These are phyloP conservation scores for Diddensiella santjacobensis DNA, from an alignment of 805 yeast species.

Conservation along the genomic window DNA sequence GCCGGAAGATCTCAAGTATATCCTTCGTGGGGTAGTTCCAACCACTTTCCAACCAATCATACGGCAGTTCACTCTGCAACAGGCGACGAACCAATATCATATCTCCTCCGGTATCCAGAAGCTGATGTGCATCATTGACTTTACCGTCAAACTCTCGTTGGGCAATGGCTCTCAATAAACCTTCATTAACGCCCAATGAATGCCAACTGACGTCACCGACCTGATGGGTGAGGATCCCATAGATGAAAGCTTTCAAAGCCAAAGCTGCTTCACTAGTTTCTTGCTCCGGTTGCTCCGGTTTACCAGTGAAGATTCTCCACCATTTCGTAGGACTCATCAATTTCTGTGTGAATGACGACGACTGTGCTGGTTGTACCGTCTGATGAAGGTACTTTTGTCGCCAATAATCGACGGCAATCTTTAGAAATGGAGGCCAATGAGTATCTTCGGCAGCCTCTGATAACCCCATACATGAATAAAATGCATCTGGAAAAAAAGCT, in stretches of 20 bases:
- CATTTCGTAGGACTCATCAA: background rate
- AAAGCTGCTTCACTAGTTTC: background rate
- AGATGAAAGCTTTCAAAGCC: conserved; percentile 49
- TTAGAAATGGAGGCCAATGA: conserved; percentile 68
- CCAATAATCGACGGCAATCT: conserved; percentile 44
- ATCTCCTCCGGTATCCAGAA: conserved; percentile 63
- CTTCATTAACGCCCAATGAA: conserved; percentile 51
- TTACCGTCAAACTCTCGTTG: conserved; percentile 54
- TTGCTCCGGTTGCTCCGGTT: background rate
- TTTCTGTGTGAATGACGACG: background rate
- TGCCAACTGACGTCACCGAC: conserved; percentile 68
- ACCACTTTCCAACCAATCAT: conserved; percentile 27
- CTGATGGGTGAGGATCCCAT: conserved; percentile 61
- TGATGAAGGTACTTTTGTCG: conserved; percentile 29
- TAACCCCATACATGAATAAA: conserved; percentile 54
- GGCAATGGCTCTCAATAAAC: conserved; percentile 50
- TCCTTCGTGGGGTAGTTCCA: conserved; percentile 43
- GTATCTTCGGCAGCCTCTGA: conserved; percentile 55
- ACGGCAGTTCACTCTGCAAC: conserved; percentile 29
- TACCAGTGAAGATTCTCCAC: background rate
- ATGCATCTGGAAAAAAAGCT: conserved; percentile 66
- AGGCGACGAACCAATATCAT: conserved; percentile 45
- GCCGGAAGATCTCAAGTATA: conserved; percentile 39
- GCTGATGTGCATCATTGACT: conserved; percentile 45
- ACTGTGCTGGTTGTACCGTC: background rate